Evolutionary conservation across 192 early-diverging fungal genomes (phyloP), one percentile per base, ranked within the genome.

Genomic region (Linderina pennispora): DNA sequence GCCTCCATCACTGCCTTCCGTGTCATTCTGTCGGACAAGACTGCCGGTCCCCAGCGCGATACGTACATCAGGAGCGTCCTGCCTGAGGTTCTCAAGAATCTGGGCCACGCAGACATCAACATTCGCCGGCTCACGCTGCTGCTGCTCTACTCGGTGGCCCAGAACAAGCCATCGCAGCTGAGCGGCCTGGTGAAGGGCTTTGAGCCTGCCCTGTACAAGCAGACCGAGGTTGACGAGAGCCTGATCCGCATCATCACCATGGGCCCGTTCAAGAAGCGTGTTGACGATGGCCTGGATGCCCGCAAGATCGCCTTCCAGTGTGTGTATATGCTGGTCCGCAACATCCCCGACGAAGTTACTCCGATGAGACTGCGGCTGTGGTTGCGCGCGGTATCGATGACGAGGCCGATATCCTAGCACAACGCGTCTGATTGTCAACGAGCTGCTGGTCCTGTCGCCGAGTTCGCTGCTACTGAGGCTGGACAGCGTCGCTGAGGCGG

Each of bases 211-310:
- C 50, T 73, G 23, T 65, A 56, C 49, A 40, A 24, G 24, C 61
- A 61, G 45, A 73, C 57, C n/a, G 25, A 51, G 8, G 32, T 76
- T 24, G 60, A 92, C 69, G 76, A 81, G 34, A 77, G 82, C 21
- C 72, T 99, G 34, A 89, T 99, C 48, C 86, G 83, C 26, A 79
- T 77, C 43, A 88, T 99, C 23, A 85, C 85, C 45, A 97, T 99
- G 96, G 96, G 96, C 8, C 93, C 92, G 11, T 94, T 94, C 74
- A 94, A 91, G 75, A 89, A 92, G 72, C 76, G 80, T 46, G 84
- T 98, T 2, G 95, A 98, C 64, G 91, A 92, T 49, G 95, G 93
- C 43, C 72, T 98, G 15, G 95, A 98, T 17, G 77, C 88, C 17
- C 72, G 95, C 68, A 91, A 88, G 81, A 74, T 77, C 51, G 87